These are phyloP conservation scores for Sequoia sempervirens DNA, from an alignment of 75 land plant species.

Conservation along the genomic window DNA sequence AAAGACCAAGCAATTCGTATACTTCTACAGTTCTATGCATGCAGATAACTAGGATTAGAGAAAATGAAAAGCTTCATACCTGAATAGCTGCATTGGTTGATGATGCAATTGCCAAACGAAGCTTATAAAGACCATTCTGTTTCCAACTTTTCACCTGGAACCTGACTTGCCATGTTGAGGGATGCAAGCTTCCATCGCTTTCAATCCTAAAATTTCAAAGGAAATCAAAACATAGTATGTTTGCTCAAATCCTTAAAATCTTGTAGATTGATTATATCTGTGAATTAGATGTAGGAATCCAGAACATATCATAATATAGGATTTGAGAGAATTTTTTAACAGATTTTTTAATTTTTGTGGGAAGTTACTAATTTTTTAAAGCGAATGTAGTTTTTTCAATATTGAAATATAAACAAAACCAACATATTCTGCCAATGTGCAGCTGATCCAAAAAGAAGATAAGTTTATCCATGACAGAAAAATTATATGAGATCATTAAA, in stretches of 20 bases:
- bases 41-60: background rate
- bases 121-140: slow-evolving; percentile 20
- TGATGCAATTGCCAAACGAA: slow-evolving; percentile 43
- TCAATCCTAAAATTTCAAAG: slow-evolving; percentile 21
- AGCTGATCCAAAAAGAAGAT: background rate
- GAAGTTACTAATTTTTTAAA: background rate
- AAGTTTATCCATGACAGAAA: background rate
- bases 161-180: slow-evolving; percentile 42
- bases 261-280: background rate
- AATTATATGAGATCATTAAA: background rate
- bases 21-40: background rate
- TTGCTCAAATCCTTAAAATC: background rate
- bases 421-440: background rate
- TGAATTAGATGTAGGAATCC: background rate
- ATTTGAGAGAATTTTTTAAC: background rate
- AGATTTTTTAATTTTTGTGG: background rate
- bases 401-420: background rate
- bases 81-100: slow-evolving; percentile 46
- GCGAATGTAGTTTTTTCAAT: background rate
- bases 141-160: slow-evolving; percentile 21
- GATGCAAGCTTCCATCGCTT: slow-evolving; percentile 26
- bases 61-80: slow-evolving; percentile 12
- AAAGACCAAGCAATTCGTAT: background rate
- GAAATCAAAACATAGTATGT: background rate
- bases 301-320: background rate